Percentiles rank a stretch among this genome's conserved stretches.
phyloP scores from a whole-genome alignment of 73 alveolate species.

The Paramecium sexaurelia region DNA sequence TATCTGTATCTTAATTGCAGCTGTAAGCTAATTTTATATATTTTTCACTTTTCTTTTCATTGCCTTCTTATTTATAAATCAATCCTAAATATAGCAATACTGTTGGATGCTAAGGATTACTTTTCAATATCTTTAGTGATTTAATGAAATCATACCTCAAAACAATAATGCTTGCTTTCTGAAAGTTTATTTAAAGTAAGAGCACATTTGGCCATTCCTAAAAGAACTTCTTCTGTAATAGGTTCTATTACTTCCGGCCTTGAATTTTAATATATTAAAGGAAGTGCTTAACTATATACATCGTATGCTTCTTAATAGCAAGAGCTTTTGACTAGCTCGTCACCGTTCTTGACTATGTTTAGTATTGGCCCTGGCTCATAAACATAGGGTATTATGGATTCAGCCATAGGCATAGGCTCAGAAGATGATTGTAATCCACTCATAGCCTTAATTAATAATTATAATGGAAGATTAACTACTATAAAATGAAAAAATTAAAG shows the following conservation, averaged over 20 bases:
- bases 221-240: not conserved
- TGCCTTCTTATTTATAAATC: not conserved
- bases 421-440: not conserved
- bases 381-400: not conserved
- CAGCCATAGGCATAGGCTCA: not conserved
- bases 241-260: not conserved
- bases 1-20: not conserved
- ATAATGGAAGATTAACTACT: not conserved
- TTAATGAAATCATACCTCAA: not conserved
- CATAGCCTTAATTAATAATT: conserved; percentile 8
- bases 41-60: conserved; percentile 6
- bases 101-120: not conserved
- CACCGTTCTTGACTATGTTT: not conserved
- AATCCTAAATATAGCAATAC: not conserved
- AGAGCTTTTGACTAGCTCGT: not conserved
- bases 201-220: conserved; percentile 13
- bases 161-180: conserved; percentile 11
- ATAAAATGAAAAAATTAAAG: conserved; percentile 19
- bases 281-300: not conserved
- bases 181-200: not conserved
- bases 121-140: not conserved
- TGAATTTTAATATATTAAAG: not conserved
- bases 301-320: not conserved
- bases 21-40: not conserved
- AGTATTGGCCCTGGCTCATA: not conserved